phyloP scores from a whole-genome alignment of 306 rosid genomes.

The Gleditsia sinensis region DNA sequence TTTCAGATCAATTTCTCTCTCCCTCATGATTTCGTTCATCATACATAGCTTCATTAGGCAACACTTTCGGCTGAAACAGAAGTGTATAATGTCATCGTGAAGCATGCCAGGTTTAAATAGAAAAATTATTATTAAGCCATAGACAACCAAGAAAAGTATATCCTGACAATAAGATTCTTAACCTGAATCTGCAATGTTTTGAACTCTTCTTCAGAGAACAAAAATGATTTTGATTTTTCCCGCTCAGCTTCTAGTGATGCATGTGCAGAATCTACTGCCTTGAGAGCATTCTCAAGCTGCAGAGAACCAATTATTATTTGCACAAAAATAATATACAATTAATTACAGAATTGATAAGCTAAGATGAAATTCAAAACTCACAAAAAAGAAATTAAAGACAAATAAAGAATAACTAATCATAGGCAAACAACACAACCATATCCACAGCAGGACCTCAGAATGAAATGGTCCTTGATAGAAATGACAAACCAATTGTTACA shows the following conservation, averaged over 20 bases:
- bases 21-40: slow-evolving; percentile 35
- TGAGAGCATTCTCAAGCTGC: slow-evolving; percentile 85
- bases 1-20: slow-evolving; percentile 62
- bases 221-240: slow-evolving; percentile 65
- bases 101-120: not conserved
- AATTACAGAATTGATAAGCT: not conserved
- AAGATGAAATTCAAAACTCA: not conserved
- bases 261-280: slow-evolving; percentile 79
- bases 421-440: no score
- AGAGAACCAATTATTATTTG: slow-evolving; percentile 9
- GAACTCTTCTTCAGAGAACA: slow-evolving; percentile 88
- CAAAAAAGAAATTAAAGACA: no score
- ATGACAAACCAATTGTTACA: no score
- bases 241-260: slow-evolving; percentile 76
- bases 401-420: no score
- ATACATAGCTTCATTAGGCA: not conserved
- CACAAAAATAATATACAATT: slow-evolving; percentile 3
- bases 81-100: not conserved
- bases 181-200: slow-evolving; percentile 95
- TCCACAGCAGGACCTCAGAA: no score
- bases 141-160: not conserved
- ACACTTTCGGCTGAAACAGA: not conserved
- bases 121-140: not conserved
- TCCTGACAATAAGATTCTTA: slow-evolving; percentile 8
- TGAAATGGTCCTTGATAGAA: no score